Evolutionary conservation across 1,284 basidiomycete species (phyloP), one percentile per base, ranked within the genome.

Genomic region (Trametes versicolor): DNA sequence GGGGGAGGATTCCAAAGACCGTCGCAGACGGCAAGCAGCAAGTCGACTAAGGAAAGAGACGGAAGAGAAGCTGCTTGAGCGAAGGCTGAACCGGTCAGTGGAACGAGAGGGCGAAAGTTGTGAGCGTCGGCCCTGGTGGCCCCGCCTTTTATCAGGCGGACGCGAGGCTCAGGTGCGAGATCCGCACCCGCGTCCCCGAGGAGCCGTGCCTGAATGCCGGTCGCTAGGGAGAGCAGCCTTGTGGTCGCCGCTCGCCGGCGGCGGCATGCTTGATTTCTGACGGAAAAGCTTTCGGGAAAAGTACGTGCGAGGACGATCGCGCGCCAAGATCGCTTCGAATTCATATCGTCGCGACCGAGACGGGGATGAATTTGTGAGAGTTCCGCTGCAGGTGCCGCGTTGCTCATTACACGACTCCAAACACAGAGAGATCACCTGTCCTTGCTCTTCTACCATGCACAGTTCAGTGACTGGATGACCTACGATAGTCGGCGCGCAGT

Each of bases 11-110:
- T 66, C 62, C 67, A 66, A 66, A 66, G 68, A 69, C 65, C 65
- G 68, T 66, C 68, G 61, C 65, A 66, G 68, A 69, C 68, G 65
- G 65, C 60, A 62, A 65, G 65, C 65, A 69, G 68, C 65, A 58
- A 60, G 62, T 59, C 59, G 55, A 58, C 60, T 62, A 39, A 66
- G 37, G 39, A 49, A 48, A 60, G 50, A 57, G 53, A 68, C 52
- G 48, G 32, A 57, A 49, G 45, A 39, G 57, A 43, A 41, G 63
- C 65, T 69, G 68, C 65, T 66, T 62, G 63, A 69, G 63, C 68
- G 55, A 66, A 61, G 62, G 63, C 65, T 66, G 68, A 66, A 64
- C 68, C 65, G 68, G 68, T 66, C 65, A 69, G 63, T 62, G 68
- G 65, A 69, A 69, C 23, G 64, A 62, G 51, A 45, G 50, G 53